Percentiles rank a stretch among this genome's conserved stretches.
Evolutionary conservation across 306 rosid species (phyloP).

Genomic region (Prosopis cineraria): DNA sequence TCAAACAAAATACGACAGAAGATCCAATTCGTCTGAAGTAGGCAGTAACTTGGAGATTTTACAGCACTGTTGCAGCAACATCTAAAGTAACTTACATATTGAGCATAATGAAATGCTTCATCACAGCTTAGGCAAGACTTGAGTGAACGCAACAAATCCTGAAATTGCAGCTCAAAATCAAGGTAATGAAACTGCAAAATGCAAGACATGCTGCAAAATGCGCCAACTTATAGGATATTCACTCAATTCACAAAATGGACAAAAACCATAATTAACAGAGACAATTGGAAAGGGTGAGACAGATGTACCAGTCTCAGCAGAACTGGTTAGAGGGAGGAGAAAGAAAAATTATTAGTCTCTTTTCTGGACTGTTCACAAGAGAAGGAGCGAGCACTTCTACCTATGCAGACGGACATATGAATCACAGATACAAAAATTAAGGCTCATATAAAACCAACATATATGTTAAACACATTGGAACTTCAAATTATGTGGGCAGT

Average conservation of each 20-base stretch:
- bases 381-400: slow-evolving; percentile 20
- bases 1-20: slow-evolving; percentile 15
- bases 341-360: neutral
- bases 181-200: neutral
- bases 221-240: slow-evolving; percentile 5
- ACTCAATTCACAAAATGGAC: neutral
- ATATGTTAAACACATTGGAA: neutral
- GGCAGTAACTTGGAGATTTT: slow-evolving; percentile 20
- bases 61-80: slow-evolving; percentile 23
- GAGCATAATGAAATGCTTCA: slow-evolving; percentile 83
- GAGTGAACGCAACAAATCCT: slow-evolving; percentile 71
- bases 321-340: slow-evolving; percentile 18
- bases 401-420: neutral
- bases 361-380: neutral
- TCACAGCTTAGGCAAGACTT: slow-evolving; percentile 60
- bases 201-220: neutral
- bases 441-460: neutral
- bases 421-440: neutral
- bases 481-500: neutral
- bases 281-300: neutral
- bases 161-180: slow-evolving; percentile 40
- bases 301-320: neutral
- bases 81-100: slow-evolving; percentile 57
- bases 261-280: slow-evolving; percentile 17
- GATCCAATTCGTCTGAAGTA: slow-evolving; percentile 22